Conservation (phyloP, 352 stramenopile genomes). For the Pythium guiyangense region DNA sequence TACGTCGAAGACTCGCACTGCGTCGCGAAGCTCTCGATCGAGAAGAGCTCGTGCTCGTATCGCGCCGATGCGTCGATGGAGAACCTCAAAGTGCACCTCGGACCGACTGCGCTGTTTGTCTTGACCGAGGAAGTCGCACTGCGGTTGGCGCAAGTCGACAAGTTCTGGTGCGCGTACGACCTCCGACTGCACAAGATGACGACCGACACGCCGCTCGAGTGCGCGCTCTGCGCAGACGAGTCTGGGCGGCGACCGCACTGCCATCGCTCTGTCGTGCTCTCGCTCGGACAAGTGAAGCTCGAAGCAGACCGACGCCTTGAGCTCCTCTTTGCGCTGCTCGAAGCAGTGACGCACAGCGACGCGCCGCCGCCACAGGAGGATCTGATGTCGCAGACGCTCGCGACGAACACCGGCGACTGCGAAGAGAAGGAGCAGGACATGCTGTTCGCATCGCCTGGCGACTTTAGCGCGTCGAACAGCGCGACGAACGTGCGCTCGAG, state of each 20-base stretch:
- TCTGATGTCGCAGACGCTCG: slow-evolving; percentile 18
- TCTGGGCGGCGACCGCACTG: slow-evolving; percentile 43
- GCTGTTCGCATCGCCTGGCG: slow-evolving; percentile 8
- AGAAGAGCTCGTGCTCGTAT: slow-evolving; percentile 71
- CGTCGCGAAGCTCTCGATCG: slow-evolving; percentile 81
- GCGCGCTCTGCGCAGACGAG: slow-evolving; percentile 60
- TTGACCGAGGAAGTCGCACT: slow-evolving; percentile 85
- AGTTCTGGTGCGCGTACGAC: slow-evolving; percentile 76
- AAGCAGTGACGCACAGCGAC: slow-evolving; percentile 58
- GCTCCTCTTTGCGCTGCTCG: slow-evolving; percentile 75
- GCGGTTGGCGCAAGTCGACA: slow-evolving; percentile 78
- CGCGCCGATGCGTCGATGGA: slow-evolving; percentile 56
- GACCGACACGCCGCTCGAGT: slow-evolving; percentile 34
- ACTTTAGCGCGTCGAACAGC: slow-evolving; percentile 17
- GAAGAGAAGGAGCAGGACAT: slow-evolving; percentile 11
- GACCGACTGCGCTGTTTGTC: slow-evolving; percentile 77
- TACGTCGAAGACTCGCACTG: slow-evolving; percentile 87
- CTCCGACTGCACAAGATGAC: slow-evolving; percentile 45
- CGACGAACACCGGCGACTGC: slow-evolving; percentile 22
- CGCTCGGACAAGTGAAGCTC: slow-evolving; percentile 80
- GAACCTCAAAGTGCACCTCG: slow-evolving; percentile 64
- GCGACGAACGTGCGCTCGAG: background rate
- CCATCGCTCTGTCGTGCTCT: slow-evolving; percentile 60
- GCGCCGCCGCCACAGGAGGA: slow-evolving; percentile 15
- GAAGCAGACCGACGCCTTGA: slow-evolving; percentile 79